These are phyloP conservation scores for Sugiyamaella japonica DNA, from an alignment of 1,139 yeast species.

Conservation along the genomic window DNA sequence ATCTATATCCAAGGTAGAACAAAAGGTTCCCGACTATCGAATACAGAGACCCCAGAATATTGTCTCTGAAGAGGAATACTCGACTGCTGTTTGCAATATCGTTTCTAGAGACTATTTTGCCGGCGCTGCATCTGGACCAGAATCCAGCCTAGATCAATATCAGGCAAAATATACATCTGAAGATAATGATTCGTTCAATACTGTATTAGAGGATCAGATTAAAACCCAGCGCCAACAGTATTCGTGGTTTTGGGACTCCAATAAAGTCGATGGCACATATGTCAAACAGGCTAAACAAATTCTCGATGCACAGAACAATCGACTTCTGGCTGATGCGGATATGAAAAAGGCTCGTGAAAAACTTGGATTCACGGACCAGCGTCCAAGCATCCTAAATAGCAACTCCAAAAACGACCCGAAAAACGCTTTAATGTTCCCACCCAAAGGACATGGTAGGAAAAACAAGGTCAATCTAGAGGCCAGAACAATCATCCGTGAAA, in stretches of 20 bases:
- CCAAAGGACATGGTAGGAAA: constrained; percentile 2
- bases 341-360: constrained; percentile 4
- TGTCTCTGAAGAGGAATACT: constrained; percentile 38
- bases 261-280: constrained; percentile 23
- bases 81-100: constrained; percentile 31
- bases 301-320: constrained; percentile 4
- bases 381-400: constrained; percentile 24
- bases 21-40: background rate
- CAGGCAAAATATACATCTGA: constrained; percentile 39
- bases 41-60: constrained; percentile 1
- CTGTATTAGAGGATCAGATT: constrained; percentile 31
- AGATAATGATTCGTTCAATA: constrained; percentile 38
- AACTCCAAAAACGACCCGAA: constrained; percentile 18
- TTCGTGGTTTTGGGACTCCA: constrained; percentile 35
- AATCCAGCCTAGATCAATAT: constrained; percentile 26
- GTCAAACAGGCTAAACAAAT: constrained; percentile 12
- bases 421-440: constrained; percentile 32
- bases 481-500: constrained; percentile 22
- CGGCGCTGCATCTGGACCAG: constrained; percentile 4
- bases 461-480: constrained; percentile 1
- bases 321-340: constrained; percentile 14
- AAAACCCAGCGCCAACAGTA: constrained; percentile 26
- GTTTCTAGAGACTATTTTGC: constrained; percentile 38
- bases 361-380: constrained; percentile 23
- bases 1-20: background rate